Conservation (phyloP, 1,139 yeast species). For the Protomyces pachydermus region DNA sequence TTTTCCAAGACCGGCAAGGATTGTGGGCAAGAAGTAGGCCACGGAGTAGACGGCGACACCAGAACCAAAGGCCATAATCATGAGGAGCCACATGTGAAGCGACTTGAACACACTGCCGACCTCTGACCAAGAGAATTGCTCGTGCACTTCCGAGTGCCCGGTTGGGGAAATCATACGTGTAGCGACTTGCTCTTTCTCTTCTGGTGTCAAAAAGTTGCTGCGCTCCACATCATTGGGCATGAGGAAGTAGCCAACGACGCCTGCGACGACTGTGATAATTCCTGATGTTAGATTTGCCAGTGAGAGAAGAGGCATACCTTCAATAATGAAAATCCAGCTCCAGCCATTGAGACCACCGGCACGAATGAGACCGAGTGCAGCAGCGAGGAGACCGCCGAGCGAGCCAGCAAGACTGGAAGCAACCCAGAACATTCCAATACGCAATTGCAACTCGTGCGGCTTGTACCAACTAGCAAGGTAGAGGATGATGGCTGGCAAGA, state of each 20-base stretch:
- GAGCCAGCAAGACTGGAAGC: slow-evolving; percentile 75
- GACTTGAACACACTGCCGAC: background rate
- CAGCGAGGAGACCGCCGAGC: slow-evolving; percentile 71
- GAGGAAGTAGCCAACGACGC: slow-evolving; percentile 56
- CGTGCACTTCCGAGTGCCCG: slow-evolving; percentile 36
- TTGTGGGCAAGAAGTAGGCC: slow-evolving; percentile 55
- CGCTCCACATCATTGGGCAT: slow-evolving; percentile 73
- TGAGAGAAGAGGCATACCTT: slow-evolving; percentile 57
- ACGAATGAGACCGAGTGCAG: slow-evolving; percentile 45
- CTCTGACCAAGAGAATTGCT: slow-evolving; percentile 1
- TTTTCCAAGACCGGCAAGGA: slow-evolving; percentile 54
- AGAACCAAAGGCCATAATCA: slow-evolving; percentile 37
- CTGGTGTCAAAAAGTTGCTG: slow-evolving; percentile 44
- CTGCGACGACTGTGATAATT: slow-evolving; percentile 58
- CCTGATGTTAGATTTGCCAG: slow-evolving; percentile 68
- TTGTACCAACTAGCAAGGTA: slow-evolving; percentile 53
- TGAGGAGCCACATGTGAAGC: slow-evolving; percentile 5
- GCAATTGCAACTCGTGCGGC: slow-evolving; percentile 59
- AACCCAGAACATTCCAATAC: slow-evolving; percentile 62
- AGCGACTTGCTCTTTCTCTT: slow-evolving; percentile 44
- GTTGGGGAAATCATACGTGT: slow-evolving; percentile 31
- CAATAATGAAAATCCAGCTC: slow-evolving; percentile 71
- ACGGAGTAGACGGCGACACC: slow-evolving; percentile 55
- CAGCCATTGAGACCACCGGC: slow-evolving; percentile 48
- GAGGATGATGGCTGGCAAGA: slow-evolving; percentile 63